These are phyloP conservation scores for Solanum chaucha DNA, from an alignment of 257 asterid species.

Conservation along the genomic window DNA sequence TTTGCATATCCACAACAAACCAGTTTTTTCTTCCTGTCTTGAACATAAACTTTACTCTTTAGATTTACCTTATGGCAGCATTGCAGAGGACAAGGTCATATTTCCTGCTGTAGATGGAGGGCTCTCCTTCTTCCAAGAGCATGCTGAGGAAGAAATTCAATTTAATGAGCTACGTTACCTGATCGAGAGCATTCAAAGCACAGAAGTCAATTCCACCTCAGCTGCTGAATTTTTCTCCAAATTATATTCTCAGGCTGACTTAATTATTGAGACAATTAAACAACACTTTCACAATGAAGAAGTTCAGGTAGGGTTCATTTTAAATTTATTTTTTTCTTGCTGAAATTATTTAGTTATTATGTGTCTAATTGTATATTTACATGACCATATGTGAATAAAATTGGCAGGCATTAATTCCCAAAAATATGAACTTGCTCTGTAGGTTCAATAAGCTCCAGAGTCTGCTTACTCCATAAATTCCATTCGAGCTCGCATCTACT, in stretches of 20 bases:
- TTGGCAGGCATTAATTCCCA: neutral
- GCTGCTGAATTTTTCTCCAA: slow-evolving; percentile 31
- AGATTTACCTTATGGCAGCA: slow-evolving; percentile 12
- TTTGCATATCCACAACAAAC: neutral
- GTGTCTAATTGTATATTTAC: neutral
- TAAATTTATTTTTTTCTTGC: neutral
- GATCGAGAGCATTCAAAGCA: slow-evolving; percentile 29
- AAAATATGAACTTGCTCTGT: neutral
- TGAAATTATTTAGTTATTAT: neutral
- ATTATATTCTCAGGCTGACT: slow-evolving; percentile 36
- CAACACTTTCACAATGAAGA: slow-evolving; percentile 32
- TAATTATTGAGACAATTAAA: slow-evolving; percentile 31
- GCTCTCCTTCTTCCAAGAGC: slow-evolving; percentile 31
- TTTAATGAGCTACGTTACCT: slow-evolving; percentile 31
- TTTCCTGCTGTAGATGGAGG: slow-evolving; percentile 41
- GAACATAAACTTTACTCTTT: neutral
- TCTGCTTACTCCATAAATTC: neutral
- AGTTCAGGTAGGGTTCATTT: slow-evolving; percentile 20
- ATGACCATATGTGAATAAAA: neutral
- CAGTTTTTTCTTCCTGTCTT: neutral
- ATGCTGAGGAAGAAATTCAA: slow-evolving; percentile 35
- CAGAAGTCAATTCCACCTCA: slow-evolving; percentile 32
- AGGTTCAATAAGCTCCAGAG: neutral
- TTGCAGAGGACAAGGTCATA: slow-evolving; percentile 40
- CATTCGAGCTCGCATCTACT: neutral